Conservation (phyloP, 2,329 filamentous ascomycete species). For the Nothophaeocryptopus gaeumannii region DNA sequence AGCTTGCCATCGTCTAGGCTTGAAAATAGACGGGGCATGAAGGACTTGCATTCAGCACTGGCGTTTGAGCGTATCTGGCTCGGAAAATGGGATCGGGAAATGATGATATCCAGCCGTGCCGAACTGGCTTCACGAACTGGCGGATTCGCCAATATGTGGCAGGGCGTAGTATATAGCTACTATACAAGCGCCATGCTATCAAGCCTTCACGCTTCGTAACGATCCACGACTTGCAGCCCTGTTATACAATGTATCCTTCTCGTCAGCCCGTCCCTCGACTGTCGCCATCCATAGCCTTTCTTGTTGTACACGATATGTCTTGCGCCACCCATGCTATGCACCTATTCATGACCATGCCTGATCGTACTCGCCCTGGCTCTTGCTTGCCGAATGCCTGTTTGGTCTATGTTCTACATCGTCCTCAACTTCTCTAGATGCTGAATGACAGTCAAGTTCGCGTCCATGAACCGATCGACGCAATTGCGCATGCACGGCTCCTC, state of each 20-base stretch:
- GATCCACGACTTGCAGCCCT: no score
- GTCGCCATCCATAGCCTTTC: no score
- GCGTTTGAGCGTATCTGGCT: slow-evolving; percentile 19
- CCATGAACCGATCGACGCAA: slow-evolving; percentile 91
- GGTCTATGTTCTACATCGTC: no score
- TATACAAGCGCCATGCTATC: slow-evolving; percentile 23
- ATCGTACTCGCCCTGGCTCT: no score
- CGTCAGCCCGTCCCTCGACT: no score
- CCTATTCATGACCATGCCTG: no score
- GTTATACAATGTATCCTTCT: no score
- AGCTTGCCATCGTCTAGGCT: slow-evolving; percentile 91
- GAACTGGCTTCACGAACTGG: slow-evolving; percentile 9
- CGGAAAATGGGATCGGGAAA: slow-evolving; percentile 5
- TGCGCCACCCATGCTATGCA: no score
- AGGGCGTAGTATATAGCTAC: slow-evolving; percentile 17
- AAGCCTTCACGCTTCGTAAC: slow-evolving; percentile 3
- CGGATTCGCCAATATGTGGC: slow-evolving; percentile 9
- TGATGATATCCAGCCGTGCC: neutral
- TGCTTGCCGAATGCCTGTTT: no score
- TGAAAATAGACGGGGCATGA: slow-evolving; percentile 1
- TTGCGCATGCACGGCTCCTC: slow-evolving; percentile 86
- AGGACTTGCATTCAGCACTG: slow-evolving; percentile 36
- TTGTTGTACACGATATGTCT: no score
- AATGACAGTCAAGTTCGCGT: slow-evolving; percentile 80
- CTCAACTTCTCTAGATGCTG: slow-evolving; percentile 71